Percentiles rank a stretch among this genome's conserved stretches.
phyloP scores from a whole-genome alignment of 2,329 filamentous ascomycete species.

The Dactylonectria macrodidyma region DNA sequence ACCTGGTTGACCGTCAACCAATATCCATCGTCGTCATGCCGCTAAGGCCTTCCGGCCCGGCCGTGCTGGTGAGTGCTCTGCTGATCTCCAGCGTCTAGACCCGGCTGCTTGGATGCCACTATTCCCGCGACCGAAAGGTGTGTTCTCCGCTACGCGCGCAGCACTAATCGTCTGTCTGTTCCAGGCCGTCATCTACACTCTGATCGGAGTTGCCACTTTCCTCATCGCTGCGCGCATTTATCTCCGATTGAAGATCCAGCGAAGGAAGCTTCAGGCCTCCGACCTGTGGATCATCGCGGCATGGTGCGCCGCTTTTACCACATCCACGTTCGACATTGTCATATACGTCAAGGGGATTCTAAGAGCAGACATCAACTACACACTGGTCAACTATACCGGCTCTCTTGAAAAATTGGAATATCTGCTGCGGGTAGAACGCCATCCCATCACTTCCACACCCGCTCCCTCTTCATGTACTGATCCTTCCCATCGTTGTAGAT shows the following conservation, averaged over 20 bases:
- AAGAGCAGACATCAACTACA: slow-evolving; percentile 8
- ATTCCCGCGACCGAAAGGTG: not conserved
- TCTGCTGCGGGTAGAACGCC: not conserved
- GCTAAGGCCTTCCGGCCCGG: not conserved
- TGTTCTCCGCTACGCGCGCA: not conserved
- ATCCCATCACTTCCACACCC: not conserved
- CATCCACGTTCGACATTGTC: slow-evolving; percentile 5
- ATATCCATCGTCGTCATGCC: not conserved
- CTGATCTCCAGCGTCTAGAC: not conserved
- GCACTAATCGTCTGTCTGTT: not conserved
- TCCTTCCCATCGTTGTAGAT: not conserved
- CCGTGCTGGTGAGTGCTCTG: not conserved
- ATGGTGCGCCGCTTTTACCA: not conserved
- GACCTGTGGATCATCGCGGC: slow-evolving; percentile 13
- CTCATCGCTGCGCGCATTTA: slow-evolving; percentile 9
- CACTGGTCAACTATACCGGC: slow-evolving; percentile 1
- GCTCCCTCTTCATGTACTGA: not conserved
- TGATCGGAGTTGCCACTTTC: slow-evolving; percentile 2
- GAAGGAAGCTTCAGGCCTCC: not conserved
- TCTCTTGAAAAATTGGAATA: not conserved
- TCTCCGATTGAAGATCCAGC: slow-evolving; percentile 10
- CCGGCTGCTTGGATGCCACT: not conserved
- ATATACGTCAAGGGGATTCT: not conserved
- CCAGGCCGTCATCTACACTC: slow-evolving; percentile 17
- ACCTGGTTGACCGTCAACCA: not conserved